Base-by-base conservation (phyloP, 352 stramenopile species). In the Ophiocytium majus region DNA sequence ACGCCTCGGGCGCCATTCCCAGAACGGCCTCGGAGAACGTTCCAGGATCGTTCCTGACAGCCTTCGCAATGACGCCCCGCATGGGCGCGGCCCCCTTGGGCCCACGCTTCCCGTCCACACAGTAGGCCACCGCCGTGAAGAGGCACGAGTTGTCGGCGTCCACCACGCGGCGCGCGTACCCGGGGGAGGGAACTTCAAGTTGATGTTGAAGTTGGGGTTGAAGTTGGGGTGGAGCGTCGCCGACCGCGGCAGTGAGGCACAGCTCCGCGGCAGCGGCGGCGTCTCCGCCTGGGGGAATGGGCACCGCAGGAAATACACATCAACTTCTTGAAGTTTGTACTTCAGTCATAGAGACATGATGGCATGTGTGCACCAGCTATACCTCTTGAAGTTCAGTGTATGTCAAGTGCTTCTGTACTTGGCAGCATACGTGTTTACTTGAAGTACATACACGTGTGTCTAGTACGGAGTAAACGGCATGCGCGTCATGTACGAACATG, bases 91-190 rank as follows among this genome's bases (percentile, higher is more conserved):
- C 86, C 23, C 82, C 80, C 74, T 85, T 86, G 0, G 5, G 5
- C 1, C 75, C 75, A 14, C 85, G 50, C 36, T 83, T 83, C 19
- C 82, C 36, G 1, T 76, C 71, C 33, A 89, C 76, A n/a, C 83
- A 82, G 80, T 89, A 89, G n/a, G 79, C 82, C 37, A 89, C 74
- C 0, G 86, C 66, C 34, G 86, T 89, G 63, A 89, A 89, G 9
- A 89, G 74, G 43, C 86, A 89, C 43, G 83, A 85, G 74, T 89
- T 89, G 66, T 89, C 86, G 23, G 86, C 86, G 35, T 89, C 83
- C 37, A 89, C 83, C 17, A 89, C 86, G 34, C 86, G 86, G 0
- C 86, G 32, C 1, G 86, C 80, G 35, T 89, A 80, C 19, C 35
- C 33, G n/a, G 37, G n/a, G 66, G 28, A 79, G 10, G 66, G 10